Conservation (phyloP, 129 eudicot genomes). For the Apium graveolens region DNA sequence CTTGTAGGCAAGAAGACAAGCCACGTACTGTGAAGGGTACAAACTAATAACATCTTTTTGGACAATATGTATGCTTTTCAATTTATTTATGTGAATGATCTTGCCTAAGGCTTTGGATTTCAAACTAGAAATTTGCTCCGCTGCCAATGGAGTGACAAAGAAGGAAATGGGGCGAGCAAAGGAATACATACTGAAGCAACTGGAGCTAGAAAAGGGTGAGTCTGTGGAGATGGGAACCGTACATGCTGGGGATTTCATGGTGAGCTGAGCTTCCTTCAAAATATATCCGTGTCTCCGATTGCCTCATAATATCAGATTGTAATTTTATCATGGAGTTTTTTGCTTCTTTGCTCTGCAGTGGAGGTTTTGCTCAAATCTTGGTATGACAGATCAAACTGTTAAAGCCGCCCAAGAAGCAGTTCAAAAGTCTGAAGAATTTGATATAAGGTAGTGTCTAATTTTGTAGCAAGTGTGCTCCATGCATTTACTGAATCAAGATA, state of each 20-base stretch:
- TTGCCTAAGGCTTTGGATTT: conserved; percentile 44
- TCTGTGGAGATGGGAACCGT: conserved; percentile 85
- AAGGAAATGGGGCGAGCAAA: conserved; percentile 94
- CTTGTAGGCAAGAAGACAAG: conserved; percentile 87
- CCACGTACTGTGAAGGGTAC: conserved; percentile 91
- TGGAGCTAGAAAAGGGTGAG: conserved; percentile 82
- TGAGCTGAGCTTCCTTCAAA: conserved; percentile 27
- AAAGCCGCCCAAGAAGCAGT: conserved; percentile 96
- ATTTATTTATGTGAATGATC: conserved; percentile 35
- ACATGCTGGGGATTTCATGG: conserved; percentile 96
- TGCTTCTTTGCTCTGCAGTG: conserved; percentile 36
- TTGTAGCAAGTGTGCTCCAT: background rate
- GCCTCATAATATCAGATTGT: background rate
- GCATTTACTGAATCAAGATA: background rate
- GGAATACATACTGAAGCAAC: conserved; percentile 77
- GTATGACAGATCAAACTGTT: conserved; percentile 72
- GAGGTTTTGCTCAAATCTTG: conserved; percentile 93
- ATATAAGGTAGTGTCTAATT: conserved; percentile 53
- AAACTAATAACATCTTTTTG: conserved; percentile 18
- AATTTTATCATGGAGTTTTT: background rate
- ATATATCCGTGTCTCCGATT: background rate
- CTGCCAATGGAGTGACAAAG: conserved; percentile 90
- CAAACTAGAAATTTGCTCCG: conserved; percentile 81
- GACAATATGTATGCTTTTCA: conserved; percentile 20
- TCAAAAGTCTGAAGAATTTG: conserved; percentile 66